A percentile compares a stretch with the other conserved stretches of the same genome.
Conservation (phyloP, 2,329 filamentous ascomycete species). For the Colletotrichum agaves region DNA sequence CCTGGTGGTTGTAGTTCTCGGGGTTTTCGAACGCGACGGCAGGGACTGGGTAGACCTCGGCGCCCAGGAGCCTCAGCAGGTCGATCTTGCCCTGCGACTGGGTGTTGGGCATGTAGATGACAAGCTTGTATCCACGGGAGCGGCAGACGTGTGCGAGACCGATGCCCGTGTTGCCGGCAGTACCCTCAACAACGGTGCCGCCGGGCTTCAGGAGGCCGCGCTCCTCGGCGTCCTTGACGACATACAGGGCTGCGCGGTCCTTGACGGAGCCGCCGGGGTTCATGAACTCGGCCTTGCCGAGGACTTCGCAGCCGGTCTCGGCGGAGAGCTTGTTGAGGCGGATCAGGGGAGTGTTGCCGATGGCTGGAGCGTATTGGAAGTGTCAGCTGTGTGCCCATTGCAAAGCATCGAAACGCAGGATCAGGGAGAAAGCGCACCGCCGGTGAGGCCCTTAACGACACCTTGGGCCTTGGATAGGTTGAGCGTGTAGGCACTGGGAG, state of each 20-base stretch:
- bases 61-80: conserved; percentile 87
- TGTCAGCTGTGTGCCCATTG: neutral
- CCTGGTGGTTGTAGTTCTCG: conserved; percentile 98
- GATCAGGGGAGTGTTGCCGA: conserved; percentile 97
- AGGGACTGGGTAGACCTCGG: conserved; percentile 95
- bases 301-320: conserved; percentile 90
- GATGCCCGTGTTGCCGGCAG: conserved; percentile 97
- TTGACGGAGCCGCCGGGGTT: conserved; percentile 98
- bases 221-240: conserved; percentile 94
- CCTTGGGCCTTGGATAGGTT: conserved; percentile 84
- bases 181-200: conserved; percentile 96
- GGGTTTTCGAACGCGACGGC: conserved; percentile 96
- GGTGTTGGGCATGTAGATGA: conserved; percentile 99
- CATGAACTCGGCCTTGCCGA: conserved; percentile 98
- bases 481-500: conserved; percentile 70
- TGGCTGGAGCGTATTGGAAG: conserved; percentile 67
- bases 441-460: conserved; percentile 80
- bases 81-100: conserved; percentile 99
- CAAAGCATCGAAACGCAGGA: neutral
- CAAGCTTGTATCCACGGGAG: conserved; percentile 89
- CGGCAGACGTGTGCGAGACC: conserved; percentile 97
- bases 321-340: conserved; percentile 88
- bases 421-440: conserved; percentile 67
- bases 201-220: conserved; percentile 83
- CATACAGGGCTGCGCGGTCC: conserved; percentile 93